Conservation (phyloP, 2,329 filamentous ascomycete species). For the Rutstroemia sp. region DNA sequence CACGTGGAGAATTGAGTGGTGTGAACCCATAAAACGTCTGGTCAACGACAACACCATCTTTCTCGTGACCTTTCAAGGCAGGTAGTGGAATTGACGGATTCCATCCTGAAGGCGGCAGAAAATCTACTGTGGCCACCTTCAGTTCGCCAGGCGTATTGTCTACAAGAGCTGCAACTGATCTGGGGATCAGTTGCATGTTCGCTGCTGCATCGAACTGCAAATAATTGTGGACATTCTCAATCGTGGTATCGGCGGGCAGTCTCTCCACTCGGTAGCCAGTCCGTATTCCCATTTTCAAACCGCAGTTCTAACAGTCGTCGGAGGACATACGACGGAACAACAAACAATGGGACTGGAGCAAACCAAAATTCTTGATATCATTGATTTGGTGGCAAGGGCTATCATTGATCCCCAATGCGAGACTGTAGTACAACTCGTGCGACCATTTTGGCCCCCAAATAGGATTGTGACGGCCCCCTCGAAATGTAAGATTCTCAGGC, state of each 20-base stretch:
- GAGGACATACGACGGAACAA: background rate
- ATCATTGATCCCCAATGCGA: background rate
- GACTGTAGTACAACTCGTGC: background rate
- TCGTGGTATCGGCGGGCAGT: conserved; percentile 1
- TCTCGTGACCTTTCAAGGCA: background rate
- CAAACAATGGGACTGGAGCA: background rate
- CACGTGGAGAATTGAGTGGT: conserved; percentile 2
- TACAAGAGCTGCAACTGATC: conserved; percentile 4
- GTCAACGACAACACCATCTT: conserved; percentile 5
- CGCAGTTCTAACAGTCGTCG: background rate
- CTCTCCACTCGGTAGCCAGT: conserved; percentile 7
- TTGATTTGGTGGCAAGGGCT: background rate
- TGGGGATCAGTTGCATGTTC: background rate
- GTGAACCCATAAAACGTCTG: conserved; percentile 9
- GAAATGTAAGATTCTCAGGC: background rate
- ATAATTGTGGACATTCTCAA: conserved; percentile 2
- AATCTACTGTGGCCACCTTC: conserved; percentile 8
- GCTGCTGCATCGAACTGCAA: conserved; percentile 1
- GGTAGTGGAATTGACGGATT: background rate
- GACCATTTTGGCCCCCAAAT: background rate
- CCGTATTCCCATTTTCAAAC: background rate
- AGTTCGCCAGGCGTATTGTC: background rate
- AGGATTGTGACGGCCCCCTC: background rate
- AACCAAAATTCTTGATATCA: background rate
- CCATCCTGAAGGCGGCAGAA: conserved; percentile 3